Base-by-base conservation (phyloP, 768 basidiomycete species). In the Suillus discolor region DNA sequence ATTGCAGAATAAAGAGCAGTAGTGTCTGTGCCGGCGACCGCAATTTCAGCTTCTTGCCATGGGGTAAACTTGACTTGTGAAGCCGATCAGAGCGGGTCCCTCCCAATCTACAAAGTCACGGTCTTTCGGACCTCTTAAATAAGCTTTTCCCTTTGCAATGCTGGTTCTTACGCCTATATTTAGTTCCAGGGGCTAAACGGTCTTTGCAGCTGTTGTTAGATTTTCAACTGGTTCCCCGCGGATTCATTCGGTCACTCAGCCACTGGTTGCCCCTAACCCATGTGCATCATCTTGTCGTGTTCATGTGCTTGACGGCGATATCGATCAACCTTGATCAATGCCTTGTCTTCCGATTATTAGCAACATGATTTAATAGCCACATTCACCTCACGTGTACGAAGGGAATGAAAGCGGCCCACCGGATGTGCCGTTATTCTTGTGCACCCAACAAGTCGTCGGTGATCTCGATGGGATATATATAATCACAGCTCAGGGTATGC, bases 311-410 rank as follows among this genome's bases (percentile, higher is more conserved):
- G 54, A 36, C 34, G 20, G 16, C 18, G 39, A 31, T 31, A 31
- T 31, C 31, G 31, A 41, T n/a, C 36, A 59, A 59, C 55, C 36
- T 16, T 59, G 57, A 59, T 41, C 23, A 55, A 55, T 55, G 16
- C 16, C 12, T 16, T 28, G 39, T 28, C 41, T 31, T 60, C 18
- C 3, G 3, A 60, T 20, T 34, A 54, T 54, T 18, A 28, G 28
- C 25, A 16, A 53, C 15, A 28, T 28, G 4, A 31, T 38, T 38
- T 3, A 38, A 38, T 41, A 25, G 25, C 23, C 39, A 31, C 59
- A 41, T 60, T 42, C 41, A 11, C 39, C 38, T 60, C 59, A 42
- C 41, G 59, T 41, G 28, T 60, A 42, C 59, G 41, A 60, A 39
- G 59, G 23, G 41, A 31, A 60, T 41, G 41, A 28, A 42, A 20